phyloP scores from a whole-genome alignment of 306 rosid species.

The Ormosia semicastrata region DNA sequence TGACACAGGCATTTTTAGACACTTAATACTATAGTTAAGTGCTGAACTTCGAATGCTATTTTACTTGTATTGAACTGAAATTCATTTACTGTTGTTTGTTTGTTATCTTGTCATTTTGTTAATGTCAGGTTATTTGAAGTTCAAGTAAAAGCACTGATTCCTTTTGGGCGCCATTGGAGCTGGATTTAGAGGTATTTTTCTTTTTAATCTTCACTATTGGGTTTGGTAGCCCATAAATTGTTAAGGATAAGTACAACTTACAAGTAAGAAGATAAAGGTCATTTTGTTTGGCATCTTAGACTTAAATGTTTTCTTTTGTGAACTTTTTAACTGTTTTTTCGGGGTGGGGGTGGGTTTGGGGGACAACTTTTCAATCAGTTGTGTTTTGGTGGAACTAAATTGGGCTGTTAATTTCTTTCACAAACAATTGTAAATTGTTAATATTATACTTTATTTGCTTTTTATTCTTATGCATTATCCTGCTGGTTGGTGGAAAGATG shows the following conservation, averaged over 20 bases:
- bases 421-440: neutral
- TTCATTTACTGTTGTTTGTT: neutral
- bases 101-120: neutral
- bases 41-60: neutral
- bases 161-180: slow-evolving; percentile 10
- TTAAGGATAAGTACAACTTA: neutral
- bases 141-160: neutral
- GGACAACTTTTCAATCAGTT: neutral
- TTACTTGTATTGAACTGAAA: neutral
- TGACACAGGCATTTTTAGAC: neutral
- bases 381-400: neutral
- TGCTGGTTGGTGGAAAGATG: neutral
- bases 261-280: neutral
- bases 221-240: neutral
- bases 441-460: neutral
- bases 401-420: neutral
- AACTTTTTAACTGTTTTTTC: neutral
- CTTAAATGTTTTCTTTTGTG: neutral
- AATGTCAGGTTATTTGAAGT: slow-evolving; percentile 22
- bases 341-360: neutral
- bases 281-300: neutral
- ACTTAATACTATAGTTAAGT: neutral
- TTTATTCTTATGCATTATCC: neutral
- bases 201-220: neutral
- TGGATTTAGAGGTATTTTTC: slow-evolving; percentile 16